Conservation (phyloP, 2,329 filamentous ascomycete species). For the Hymenoscyphus fraxineus region DNA sequence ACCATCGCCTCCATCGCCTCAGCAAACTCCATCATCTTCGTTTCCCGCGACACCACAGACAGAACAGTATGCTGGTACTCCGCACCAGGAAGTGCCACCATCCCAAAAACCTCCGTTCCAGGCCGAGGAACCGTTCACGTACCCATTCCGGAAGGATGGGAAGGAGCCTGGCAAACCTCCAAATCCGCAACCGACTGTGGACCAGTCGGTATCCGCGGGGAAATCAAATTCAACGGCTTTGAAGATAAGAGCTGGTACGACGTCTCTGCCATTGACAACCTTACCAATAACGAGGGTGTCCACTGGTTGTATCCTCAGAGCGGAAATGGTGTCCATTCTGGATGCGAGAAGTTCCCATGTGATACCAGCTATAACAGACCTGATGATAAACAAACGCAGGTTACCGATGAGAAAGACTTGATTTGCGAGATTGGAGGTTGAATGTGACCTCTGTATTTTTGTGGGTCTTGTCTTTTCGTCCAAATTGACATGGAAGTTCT, state of each 20-base stretch:
- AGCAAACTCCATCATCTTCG: conserved; percentile 7
- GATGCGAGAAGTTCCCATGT: conserved; percentile 7
- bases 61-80: conserved; percentile 7
- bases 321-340: neutral
- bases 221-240: conserved; percentile 5
- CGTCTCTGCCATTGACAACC: conserved; percentile 5
- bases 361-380: neutral
- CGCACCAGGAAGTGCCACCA: neutral
- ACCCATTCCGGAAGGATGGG: conserved; percentile 3
- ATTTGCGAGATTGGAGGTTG: conserved; percentile 8
- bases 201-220: conserved; percentile 4
- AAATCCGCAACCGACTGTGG: neutral
- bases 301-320: conserved; percentile 5
- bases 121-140: neutral
- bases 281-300: conserved; percentile 3
- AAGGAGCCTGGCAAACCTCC: conserved; percentile 3
- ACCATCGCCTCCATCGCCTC: neutral
- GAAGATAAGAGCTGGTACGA: conserved; percentile 9
- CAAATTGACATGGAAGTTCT: neutral
- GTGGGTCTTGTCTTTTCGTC: neutral
- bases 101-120: neutral
- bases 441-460: neutral
- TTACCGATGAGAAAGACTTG: conserved; percentile 6
- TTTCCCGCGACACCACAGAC: neutral
- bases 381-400: conserved; percentile 8